Conservation (phyloP, 169 alveolate species). For the Plasmodium gaboni region DNA sequence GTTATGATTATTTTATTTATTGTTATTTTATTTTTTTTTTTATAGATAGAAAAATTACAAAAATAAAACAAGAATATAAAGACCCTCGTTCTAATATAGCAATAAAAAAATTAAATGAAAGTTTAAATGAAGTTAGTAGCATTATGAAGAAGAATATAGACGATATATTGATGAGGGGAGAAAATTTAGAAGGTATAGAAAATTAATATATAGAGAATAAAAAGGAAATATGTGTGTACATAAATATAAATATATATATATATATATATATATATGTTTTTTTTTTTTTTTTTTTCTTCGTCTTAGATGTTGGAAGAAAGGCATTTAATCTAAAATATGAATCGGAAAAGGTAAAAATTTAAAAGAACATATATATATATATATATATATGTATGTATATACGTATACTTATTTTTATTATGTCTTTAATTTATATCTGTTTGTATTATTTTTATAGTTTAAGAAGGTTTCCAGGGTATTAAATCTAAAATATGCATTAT, state of each 20-base stretch:
- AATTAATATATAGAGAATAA: not conserved
- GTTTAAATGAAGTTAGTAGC: conserved; percentile 85
- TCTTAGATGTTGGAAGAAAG: conserved; percentile 84
- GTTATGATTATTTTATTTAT: not conserved
- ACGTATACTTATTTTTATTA: not conserved
- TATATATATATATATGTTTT: not conserved
- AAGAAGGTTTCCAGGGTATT: conserved; percentile 74
- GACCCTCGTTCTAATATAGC: conserved; percentile 85
- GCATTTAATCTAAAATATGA: conserved; percentile 76
- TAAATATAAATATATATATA: not conserved
- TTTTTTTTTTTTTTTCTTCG: too few species aligned
- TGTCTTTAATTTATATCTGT: not conserved
- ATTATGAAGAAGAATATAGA: conserved; percentile 86
- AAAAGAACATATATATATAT: not conserved
- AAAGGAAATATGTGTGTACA: not conserved
- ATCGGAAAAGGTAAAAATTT: conserved; percentile 62
- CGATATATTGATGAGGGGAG: conserved; percentile 85
- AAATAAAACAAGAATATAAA: conserved; percentile 82
- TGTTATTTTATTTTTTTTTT: not conserved
- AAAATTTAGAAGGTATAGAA: conserved; percentile 83
- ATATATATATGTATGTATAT: not conserved
- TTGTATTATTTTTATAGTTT: conserved; percentile 30
- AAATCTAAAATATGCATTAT: conserved; percentile 60
- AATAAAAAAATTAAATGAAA: conserved; percentile 83
- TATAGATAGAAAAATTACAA: conserved; percentile 84